Base-by-base conservation (phyloP, 768 basidiomycete species). In the Asterophora lycoperdoides region DNA sequence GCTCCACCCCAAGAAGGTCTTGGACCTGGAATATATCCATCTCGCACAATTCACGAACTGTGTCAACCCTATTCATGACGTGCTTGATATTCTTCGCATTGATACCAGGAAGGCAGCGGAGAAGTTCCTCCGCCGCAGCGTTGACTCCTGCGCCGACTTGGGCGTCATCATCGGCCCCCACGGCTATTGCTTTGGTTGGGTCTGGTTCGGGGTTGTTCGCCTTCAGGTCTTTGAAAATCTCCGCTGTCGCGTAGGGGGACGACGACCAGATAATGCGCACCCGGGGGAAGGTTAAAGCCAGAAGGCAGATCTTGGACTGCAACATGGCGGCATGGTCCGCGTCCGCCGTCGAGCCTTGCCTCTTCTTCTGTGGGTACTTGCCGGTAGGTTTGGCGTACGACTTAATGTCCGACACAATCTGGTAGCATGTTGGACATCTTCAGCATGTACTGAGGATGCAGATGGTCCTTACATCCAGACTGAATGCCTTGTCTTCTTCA, bases 211-310 rank as follows among this genome's bases (percentile, higher is more conserved):
- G 68, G 39, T 80, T 78, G 57, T 86, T 83, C 28, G 68, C 53
- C 60, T 99, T 99, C 29, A 99, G 82, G 60, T 97, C 96, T 40
- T 79, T 81, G 73, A 98, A 94, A 48, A 98, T 93, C 49, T 93
- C 86, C 0, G 91, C 78, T 0, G 92, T 93, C 15, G 89, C 87
- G 60, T 93, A 90, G 0, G 96, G 91, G 1, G 94, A 97, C 1
- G 93, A 93, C 0, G 93, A 93, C 96, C 96, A 98, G 63, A 99
- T 89, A 60, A 97, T 89, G 37, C 92, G 84, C 2, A 99, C 71
- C 11, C 90, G 85, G 0, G 94, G 96, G 63, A 98, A 98, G 6
- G 88, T 76, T 20, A 98, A 79, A 0, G 87, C 85, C 5, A 99
- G 80, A 13, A 98, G 77, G 23, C 90, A 91, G 30, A 99, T 79